phyloP scores from a whole-genome alignment of 2,329 filamentous ascomycete species.

The Botrytis fragariae region DNA sequence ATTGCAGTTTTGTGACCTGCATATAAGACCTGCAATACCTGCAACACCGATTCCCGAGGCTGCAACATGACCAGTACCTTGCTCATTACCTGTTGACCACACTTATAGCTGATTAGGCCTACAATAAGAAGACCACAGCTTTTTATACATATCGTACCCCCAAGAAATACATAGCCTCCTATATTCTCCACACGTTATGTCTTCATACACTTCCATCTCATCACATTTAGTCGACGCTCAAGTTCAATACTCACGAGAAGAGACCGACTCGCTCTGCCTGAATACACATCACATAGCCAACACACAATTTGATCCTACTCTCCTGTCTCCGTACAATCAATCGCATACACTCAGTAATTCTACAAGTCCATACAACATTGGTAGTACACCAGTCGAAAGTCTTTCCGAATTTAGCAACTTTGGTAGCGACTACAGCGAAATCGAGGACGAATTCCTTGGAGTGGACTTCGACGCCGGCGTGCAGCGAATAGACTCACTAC shows the following conservation, averaged over 20 bases:
- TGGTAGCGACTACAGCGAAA: slow-evolving; percentile 35
- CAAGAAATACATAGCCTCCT: slow-evolving; percentile 35
- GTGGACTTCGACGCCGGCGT: slow-evolving; percentile 38
- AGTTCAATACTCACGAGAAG: slow-evolving; percentile 30
- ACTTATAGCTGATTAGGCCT: slow-evolving; percentile 26
- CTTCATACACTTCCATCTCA: slow-evolving; percentile 34
- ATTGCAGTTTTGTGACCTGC: slow-evolving; percentile 5
- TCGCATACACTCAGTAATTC: slow-evolving; percentile 36
- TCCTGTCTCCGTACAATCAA: slow-evolving; percentile 34
- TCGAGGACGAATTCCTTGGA: slow-evolving; percentile 38
- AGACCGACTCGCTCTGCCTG: slow-evolving; percentile 29
- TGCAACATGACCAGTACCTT: slow-evolving; percentile 35
- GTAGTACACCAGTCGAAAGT: slow-evolving; percentile 34
- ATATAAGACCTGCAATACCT: slow-evolving; percentile 14
- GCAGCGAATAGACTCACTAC: slow-evolving; percentile 31
- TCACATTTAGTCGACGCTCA: slow-evolving; percentile 29
- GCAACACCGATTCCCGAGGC: slow-evolving; percentile 26
- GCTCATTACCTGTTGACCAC: slow-evolving; percentile 30
- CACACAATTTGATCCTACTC: slow-evolving; percentile 28
- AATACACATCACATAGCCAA: slow-evolving; percentile 28
- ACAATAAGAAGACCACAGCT: slow-evolving; percentile 20
- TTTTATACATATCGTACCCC: slow-evolving; percentile 27
- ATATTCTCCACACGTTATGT: slow-evolving; percentile 34
- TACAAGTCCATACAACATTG: slow-evolving; percentile 33
- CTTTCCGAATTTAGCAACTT: slow-evolving; percentile 36